A percentile compares a stretch with the other conserved stretches of the same genome.
These are phyloP conservation scores for Venturia oleaginea DNA, from an alignment of 2,329 filamentous ascomycete species.

Conservation along the genomic window DNA sequence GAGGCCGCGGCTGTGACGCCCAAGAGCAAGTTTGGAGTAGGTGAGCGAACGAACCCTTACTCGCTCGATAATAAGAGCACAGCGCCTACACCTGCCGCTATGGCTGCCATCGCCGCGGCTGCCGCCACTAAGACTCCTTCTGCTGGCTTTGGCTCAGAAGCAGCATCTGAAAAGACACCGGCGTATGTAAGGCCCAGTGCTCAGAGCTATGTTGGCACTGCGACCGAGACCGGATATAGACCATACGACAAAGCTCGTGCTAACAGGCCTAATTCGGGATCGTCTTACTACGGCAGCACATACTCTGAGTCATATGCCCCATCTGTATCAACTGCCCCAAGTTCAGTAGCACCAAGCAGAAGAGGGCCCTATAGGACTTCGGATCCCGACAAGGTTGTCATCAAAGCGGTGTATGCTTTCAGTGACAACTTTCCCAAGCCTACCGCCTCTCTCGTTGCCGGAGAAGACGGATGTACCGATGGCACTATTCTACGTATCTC, in stretches of 20 bases:
- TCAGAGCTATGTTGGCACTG: conserved; percentile 50
- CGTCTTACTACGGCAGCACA: conserved; percentile 39
- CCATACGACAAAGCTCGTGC: conserved; percentile 62
- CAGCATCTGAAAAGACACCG: conserved; percentile 14
- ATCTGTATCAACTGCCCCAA: conserved; percentile 73
- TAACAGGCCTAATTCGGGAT: conserved; percentile 29
- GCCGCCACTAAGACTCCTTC: conserved; percentile 18
- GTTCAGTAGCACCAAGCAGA: conserved; percentile 73
- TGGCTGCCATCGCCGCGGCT: conserved; percentile 23
- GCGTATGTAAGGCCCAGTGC: conserved; percentile 42
- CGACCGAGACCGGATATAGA: conserved; percentile 65
- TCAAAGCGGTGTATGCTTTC: conserved; percentile 87
- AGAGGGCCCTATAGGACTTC: conserved; percentile 75
- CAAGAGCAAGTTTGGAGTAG: conserved; percentile 37
- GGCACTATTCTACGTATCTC: conserved; percentile 86
- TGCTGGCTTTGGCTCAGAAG: neutral
- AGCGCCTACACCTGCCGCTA: conserved; percentile 19
- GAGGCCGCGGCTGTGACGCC: neutral
- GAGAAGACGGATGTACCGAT: conserved; percentile 78
- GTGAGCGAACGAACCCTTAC: conserved; percentile 63
- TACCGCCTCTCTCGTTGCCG: conserved; percentile 78
- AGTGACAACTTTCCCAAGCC: conserved; percentile 82
- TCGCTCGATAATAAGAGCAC: conserved; percentile 48
- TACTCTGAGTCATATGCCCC: conserved; percentile 76
- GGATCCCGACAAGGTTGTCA: conserved; percentile 92